Base-by-base conservation (phyloP, 1,284 basidiomycete species). In the Ustilago xerochloae region DNA sequence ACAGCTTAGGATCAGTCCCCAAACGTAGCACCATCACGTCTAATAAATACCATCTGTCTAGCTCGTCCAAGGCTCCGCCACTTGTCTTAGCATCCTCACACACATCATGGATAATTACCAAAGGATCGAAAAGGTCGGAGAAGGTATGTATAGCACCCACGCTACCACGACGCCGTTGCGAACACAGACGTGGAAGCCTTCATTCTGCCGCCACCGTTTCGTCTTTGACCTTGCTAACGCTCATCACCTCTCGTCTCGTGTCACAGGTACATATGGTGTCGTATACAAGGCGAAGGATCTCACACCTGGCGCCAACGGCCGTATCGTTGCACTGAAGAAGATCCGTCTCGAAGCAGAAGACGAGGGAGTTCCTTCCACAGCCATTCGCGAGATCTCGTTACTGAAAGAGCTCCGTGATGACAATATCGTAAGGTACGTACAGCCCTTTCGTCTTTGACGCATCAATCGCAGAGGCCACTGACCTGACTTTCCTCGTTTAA, bases 301-400 rank as follows among this genome's bases (percentile, higher is more conserved):
- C 55, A 85, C 81, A 90, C 85, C 89, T 93, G 79, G 95, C 94
- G 49, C 87, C 95, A 81, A 81, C 43, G 81, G 81, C 4, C 78
- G 81, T 16, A 82, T 84, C 59, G 82, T 84, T 13, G 82, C 82
- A 1, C 72, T 84, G 57, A 99, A 99, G 89, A 98, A 99, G 88
- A 99, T 99, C 82, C 89, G 96, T 61, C 90, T 99, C 35, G 97
- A 99, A 85, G 93, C 94, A 18, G 96, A 99, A 86, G 97, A 97
- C 78, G 94, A 99, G 84, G 96, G 96, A 22, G 96, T 98, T 18
- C 96, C 96, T 6, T 93, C 92, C 78, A 99, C 97, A 15, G 96
- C 96, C 61, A 97, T 99, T 84, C 90, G 96, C 56, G 96, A 99
- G 87, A 98, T 99, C 85, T 94, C 93, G 85, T 87, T 99, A 68